phyloP scores from a whole-genome alignment of 1,139 yeast genomes.

The Magnusiomyces fungicola region DNA sequence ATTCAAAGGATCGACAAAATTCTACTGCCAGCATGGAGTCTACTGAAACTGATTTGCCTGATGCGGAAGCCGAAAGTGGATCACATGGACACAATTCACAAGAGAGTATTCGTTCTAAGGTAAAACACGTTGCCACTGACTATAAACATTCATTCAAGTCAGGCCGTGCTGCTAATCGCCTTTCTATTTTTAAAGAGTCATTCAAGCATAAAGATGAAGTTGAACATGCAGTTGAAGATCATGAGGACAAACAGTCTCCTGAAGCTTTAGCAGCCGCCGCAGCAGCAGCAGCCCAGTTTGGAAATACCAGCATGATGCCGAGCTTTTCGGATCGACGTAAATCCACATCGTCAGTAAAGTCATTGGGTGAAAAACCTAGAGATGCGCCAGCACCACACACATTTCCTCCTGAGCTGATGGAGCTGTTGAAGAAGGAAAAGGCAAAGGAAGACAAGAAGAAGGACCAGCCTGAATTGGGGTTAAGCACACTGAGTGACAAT shows the following conservation, averaged over 20 bases:
- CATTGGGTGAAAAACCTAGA: neutral
- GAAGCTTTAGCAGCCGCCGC: no score
- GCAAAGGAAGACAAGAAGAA: neutral
- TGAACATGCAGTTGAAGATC: neutral
- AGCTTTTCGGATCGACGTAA: no score
- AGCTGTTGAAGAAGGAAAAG: neutral
- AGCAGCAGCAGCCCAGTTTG: no score
- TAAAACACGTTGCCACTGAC: neutral
- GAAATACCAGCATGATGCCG: no score
- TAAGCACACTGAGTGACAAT: no score
- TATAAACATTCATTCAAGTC: neutral
- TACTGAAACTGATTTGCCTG: neutral
- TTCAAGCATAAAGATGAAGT: no score
- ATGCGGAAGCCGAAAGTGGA: neutral
- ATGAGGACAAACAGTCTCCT: neutral
- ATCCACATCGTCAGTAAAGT: neutral
- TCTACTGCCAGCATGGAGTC: neutral
- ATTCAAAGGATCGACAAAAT: constrained; percentile 22
- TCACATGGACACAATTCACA: neutral
- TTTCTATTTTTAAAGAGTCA: neutral
- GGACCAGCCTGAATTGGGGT: no score
- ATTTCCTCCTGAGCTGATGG: constrained; percentile 2
- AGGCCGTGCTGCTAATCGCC: no score
- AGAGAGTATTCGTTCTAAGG: constrained; percentile 1
- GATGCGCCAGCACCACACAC: neutral